Conservation (phyloP, 2,329 filamentous ascomycete species). For the Raffaelea deltoideospora region DNA sequence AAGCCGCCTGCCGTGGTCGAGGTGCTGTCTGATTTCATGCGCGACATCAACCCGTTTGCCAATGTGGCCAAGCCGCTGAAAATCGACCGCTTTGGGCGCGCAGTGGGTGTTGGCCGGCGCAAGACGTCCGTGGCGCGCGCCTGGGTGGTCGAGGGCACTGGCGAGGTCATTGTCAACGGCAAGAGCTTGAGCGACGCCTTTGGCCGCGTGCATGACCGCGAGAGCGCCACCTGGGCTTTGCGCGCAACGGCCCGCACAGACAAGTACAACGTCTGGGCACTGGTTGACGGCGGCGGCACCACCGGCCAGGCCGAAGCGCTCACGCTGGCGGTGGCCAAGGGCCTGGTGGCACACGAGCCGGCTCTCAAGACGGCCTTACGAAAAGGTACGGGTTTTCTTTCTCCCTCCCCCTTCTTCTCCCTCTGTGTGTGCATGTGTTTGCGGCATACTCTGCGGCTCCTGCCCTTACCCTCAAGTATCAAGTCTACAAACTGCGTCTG, state of each 20-base stretch:
- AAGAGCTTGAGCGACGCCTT: constrained; percentile 73
- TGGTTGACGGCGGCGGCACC: constrained; percentile 71
- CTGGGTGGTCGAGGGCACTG: constrained; percentile 82
- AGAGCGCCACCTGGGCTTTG: constrained; percentile 85
- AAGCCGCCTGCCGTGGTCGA: constrained; percentile 53
- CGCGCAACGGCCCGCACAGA: constrained; percentile 70
- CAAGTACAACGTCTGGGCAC: constrained; percentile 93
- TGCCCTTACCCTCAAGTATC: not conserved
- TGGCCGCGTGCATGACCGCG: constrained; percentile 77
- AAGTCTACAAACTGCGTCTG: not conserved
- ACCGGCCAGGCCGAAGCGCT: constrained; percentile 94
- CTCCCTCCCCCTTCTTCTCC: not conserved
- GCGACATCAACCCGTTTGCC: constrained; percentile 56
- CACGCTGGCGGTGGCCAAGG: constrained; percentile 78
- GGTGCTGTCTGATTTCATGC: constrained; percentile 55
- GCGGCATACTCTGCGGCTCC: constrained; percentile 8
- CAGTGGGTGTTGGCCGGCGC: constrained; percentile 67
- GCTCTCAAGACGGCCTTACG: constrained; percentile 74
- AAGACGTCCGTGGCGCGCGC: constrained; percentile 79
- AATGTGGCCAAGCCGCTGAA: constrained; percentile 46
- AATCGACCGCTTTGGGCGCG: constrained; percentile 64
- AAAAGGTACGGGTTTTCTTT: constrained; percentile 51
- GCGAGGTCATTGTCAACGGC: constrained; percentile 80
- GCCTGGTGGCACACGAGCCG: constrained; percentile 80
- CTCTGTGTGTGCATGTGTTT: constrained; percentile 23